These are phyloP conservation scores for Allium sativum DNA, from an alignment of 106 monocot genomes.

Conservation along the genomic window DNA sequence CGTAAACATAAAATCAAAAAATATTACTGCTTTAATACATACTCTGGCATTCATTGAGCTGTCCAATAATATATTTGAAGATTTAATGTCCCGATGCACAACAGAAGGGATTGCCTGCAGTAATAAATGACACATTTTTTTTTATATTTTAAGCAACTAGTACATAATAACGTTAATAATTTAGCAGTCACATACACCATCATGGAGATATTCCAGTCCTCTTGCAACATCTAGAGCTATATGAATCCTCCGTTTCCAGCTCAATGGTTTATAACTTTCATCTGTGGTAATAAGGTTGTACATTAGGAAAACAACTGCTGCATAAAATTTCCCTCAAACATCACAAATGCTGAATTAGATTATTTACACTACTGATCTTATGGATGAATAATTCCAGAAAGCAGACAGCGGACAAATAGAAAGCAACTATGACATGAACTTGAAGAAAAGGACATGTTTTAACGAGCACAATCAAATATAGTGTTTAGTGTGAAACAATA, in stretches of 20 bases:
- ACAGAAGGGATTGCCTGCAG: constrained; percentile 86
- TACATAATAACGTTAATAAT: background rate
- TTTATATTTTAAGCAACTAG: background rate
- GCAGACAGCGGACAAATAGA: background rate
- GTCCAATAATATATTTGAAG: constrained; percentile 87
- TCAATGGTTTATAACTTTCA: constrained; percentile 37
- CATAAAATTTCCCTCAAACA: no score
- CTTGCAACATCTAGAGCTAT: constrained; percentile 87
- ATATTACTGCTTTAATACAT: constrained; percentile 10
- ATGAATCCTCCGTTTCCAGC: constrained; percentile 66
- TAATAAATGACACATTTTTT: constrained; percentile 6
- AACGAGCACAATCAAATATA: no score
- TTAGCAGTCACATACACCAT: constrained; percentile 48
- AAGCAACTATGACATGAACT: background rate
- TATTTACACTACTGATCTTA: no score
- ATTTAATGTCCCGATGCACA: constrained; percentile 91
- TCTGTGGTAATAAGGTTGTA: constrained; percentile 12
- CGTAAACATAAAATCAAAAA: no score
- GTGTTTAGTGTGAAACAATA: background rate
- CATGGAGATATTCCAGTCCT: constrained; percentile 94
- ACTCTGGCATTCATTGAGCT: constrained; percentile 82
- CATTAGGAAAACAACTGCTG: background rate
- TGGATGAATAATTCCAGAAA: background rate
- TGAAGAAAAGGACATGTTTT: background rate
- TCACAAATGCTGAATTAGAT: no score